Base-by-base conservation (phyloP, 257 asterid species). In the Salvia rosmarinus region DNA sequence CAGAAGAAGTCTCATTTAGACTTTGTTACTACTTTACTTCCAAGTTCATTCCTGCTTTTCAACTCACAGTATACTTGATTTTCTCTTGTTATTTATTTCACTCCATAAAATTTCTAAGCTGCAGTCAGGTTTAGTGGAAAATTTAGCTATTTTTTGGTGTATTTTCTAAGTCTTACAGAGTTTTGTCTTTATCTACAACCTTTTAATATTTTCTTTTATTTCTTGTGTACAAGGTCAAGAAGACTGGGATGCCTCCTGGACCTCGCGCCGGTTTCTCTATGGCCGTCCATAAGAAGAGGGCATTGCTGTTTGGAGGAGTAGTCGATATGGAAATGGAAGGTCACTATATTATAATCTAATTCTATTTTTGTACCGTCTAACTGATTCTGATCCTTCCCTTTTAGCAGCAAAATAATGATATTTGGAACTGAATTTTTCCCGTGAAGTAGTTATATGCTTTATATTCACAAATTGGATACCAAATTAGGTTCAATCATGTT, bases 251-350 rank as follows among this genome's bases (percentile, higher is more conserved):
- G 96, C 98, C 96, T 49, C 98, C 98, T 55, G 99, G 98, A 40
- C 89, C 96, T 75, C 98, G 98, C 81, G 98, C 99, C 76, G 96
- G 98, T 61, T 95, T 95, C 90, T 84, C 96, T 12, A 80, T 95
- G 93, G 87, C 95, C 72, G 90, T 91, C 70, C 96, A 91, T 83
- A 95, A 95, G 85, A 88, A 89, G 85, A 83, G 99, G 75, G 96
- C 96, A 28, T 72, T 95, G 83, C 89, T 95, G 61, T 95, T 95
- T 79, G 99, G 99, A 52, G 99, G 98, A 37, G 99, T 95, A 54
- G 99, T 95, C 77, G 99, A 95, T 78, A 88, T 95, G 98, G 99
- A 95, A 82, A 84, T 85, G 95, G 89, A 81, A 86, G 99, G 99
- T 94, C 13, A 46, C 67, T 55, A 37, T 74, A 55, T 43, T 77